phyloP scores from a whole-genome alignment of 78 protist genomes.

The Tieghemostelium lacteum region DNA sequence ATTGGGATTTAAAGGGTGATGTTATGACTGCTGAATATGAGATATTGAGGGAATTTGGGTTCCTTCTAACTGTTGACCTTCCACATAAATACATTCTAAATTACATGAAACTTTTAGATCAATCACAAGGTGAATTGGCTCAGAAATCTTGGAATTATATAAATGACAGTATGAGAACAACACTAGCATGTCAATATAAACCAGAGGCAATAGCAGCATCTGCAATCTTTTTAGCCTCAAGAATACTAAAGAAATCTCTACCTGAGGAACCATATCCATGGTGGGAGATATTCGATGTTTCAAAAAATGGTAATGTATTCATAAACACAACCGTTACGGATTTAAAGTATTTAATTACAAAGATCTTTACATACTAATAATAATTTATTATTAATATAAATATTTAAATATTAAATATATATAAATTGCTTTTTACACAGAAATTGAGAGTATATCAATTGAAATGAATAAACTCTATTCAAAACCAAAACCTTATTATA shows the following conservation, averaged over 20 bases:
- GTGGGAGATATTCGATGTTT: conserved; percentile 87
- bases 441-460: conserved; percentile 12
- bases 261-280: conserved; percentile 80
- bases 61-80: conserved; percentile 75
- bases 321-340: background rate
- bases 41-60: conserved; percentile 65
- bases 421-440: background rate
- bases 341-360: background rate
- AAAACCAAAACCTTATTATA: conserved; percentile 43
- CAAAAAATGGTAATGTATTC: conserved; percentile 12
- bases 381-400: background rate
- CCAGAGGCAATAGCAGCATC: conserved; percentile 83
- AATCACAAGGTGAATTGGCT: conserved; percentile 79
- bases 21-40: conserved; percentile 76
- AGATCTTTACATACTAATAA: background rate
- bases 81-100: conserved; percentile 84
- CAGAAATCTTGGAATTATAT: conserved; percentile 91
- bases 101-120: conserved; percentile 50
- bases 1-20: conserved; percentile 66
- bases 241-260: conserved; percentile 15
- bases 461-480: conserved; percentile 43
- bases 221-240: conserved; percentile 69
- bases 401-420: background rate
- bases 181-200: conserved; percentile 80
- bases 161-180: conserved; percentile 89